Evolutionary conservation across 257 asterid species (phyloP), one percentile per base, ranked within the genome.

Genomic region (Fraxinus quadrangulata): DNA sequence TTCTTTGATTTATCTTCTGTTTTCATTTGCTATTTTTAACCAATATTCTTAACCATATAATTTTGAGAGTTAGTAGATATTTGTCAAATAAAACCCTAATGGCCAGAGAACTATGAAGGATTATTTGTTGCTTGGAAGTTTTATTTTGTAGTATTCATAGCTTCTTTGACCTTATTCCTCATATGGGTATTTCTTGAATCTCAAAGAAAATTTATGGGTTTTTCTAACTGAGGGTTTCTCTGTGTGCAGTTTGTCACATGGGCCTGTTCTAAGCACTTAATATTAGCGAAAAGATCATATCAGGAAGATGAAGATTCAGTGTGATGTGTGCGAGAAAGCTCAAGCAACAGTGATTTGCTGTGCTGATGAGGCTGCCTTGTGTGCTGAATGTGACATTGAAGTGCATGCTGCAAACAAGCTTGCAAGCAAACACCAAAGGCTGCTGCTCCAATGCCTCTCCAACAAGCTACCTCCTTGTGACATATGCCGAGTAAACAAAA

Each of bases 401-500:
- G 79, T 81, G 39, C 86, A 86, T 70, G 70, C 79, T 33, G 83
- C 67, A 1, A 82, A 84, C 75, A 78, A 82, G 79, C 86, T 84
- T 21, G 83, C 86, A 12, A 28, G 73, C 70, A 78, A 72, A 6
- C 90, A 84, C 63, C 85, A 79, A 21, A 40, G 84, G 71, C 71
- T 81, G 69, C 84, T 17, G 34, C 81, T 81, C 28, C 89, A 93
- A 42, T 86, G 88, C 85, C 96, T 93, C 69, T 88, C 97, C 75
- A 89, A 81, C 80, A 90, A 93, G 88, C 97, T 96, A 31, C 99
- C 99, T 76, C 88, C 86, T 10, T 96, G 99, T 85, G 99, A 96
- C 76, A 96, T 96, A 69, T 96, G 99, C 87, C 97, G 87, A 84
- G 99, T 94, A 91, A 63, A 78, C 81, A 14, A 1, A 2, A 33